These are phyloP conservation scores for Wallacemonas sp. DNA, from an alignment of 208 protist genomes.

Conservation along the genomic window DNA sequence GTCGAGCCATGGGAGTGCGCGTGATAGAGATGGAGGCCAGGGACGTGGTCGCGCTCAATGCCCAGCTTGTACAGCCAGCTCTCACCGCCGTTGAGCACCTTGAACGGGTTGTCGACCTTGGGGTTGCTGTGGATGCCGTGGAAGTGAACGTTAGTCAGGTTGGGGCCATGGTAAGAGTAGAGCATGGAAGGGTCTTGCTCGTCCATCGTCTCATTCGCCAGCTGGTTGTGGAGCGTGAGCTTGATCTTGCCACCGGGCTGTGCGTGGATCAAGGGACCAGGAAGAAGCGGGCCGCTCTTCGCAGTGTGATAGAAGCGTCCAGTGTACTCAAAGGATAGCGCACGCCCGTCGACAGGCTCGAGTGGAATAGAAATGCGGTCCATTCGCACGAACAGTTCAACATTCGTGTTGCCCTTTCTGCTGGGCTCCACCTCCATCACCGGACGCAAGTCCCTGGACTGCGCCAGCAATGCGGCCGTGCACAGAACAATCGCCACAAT, in stretches of 20 bases:
- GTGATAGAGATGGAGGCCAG: slow-evolving; percentile 89
- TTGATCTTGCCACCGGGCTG: slow-evolving; percentile 68
- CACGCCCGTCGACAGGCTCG: neutral
- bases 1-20: slow-evolving; percentile 77
- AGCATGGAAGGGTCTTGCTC: slow-evolving; percentile 29
- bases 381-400: slow-evolving; percentile 46
- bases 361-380: slow-evolving; percentile 55
- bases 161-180: slow-evolving; percentile 71
- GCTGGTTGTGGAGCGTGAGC: slow-evolving; percentile 59
- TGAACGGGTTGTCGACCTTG: slow-evolving; percentile 69
- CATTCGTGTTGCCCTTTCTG: slow-evolving; percentile 42
- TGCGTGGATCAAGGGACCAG: slow-evolving; percentile 68
- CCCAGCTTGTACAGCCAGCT: slow-evolving; percentile 65
- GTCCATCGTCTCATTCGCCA: slow-evolving; percentile 36
- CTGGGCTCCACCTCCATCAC: slow-evolving; percentile 36
- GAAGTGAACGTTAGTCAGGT: slow-evolving; percentile 86
- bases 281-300: slow-evolving; percentile 41
- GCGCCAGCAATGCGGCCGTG: neutral
- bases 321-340: slow-evolving; percentile 58
- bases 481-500: slow-evolving; percentile 15
- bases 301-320: slow-evolving; percentile 63
- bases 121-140: slow-evolving; percentile 83
- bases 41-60: slow-evolving; percentile 69
- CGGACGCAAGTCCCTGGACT: slow-evolving; percentile 21
- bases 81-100: slow-evolving; percentile 36